Percentiles rank a stretch among this genome's conserved stretches.
phyloP scores from a whole-genome alignment of 176 grass and related monocot species.

The Aechmea fasciata region DNA sequence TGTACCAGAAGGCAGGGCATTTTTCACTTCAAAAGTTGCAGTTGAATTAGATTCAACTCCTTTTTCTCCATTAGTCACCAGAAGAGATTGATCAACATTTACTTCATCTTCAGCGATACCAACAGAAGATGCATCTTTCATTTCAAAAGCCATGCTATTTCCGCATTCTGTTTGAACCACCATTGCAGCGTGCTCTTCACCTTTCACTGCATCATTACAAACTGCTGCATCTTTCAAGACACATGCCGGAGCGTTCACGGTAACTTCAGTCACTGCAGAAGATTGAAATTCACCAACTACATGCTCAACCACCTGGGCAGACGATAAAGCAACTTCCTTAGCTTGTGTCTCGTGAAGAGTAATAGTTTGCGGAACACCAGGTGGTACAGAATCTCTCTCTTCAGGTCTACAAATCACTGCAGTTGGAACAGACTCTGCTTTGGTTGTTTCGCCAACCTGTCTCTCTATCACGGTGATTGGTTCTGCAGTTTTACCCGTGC shows the following conservation, averaged over 20 bases:
- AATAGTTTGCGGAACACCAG: neutral
- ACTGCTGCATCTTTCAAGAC: no score
- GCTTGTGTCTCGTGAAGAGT: slow-evolving; percentile 3
- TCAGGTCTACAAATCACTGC: neutral
- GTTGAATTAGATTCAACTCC: no score
- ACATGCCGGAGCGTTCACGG: no score
- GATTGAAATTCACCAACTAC: no score
- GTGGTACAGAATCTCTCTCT: neutral
- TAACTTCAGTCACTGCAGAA: no score
- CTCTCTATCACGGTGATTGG: slow-evolving; percentile 18
- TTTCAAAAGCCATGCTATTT: no score
- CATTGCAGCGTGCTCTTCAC: no score
- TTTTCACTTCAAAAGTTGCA: no score
- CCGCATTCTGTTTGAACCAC: no score
- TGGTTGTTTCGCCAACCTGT: slow-evolving; percentile 15
- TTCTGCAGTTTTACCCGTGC: slow-evolving; percentile 13
- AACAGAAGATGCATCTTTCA: neutral
- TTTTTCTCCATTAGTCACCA: neutral
- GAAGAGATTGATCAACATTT: neutral
- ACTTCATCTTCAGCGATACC: neutral
- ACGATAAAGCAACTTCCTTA: neutral
- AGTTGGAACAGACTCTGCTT: slow-evolving; percentile 9
- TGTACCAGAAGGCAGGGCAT: neutral
- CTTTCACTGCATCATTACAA: no score
- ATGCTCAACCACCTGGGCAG: no score